Evolutionary conservation across 2,329 filamentous ascomycete species (phyloP).

Genomic region (Aspergillus chevalieri): DNA sequence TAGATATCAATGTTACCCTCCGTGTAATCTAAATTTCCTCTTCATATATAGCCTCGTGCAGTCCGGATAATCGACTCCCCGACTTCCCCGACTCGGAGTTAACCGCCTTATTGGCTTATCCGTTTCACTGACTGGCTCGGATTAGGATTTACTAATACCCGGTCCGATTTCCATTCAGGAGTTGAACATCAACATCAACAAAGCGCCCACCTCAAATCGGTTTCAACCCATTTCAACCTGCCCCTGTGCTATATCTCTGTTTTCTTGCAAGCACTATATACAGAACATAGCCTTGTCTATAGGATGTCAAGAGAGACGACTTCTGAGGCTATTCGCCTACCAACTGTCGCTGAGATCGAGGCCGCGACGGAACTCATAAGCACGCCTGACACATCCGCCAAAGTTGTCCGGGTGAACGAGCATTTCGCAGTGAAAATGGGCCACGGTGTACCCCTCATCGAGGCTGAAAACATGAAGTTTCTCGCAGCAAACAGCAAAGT

Average conservation of each 20-base stretch:
- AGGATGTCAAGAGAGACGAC: neutral
- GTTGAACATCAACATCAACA: too few species aligned
- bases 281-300: neutral
- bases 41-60: too few species aligned
- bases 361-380: constrained; percentile 11
- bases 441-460: constrained; percentile 8
- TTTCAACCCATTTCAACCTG: neutral
- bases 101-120: neutral
- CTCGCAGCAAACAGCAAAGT: constrained; percentile 13
- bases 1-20: too few species aligned
- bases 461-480: constrained; percentile 15
- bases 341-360: constrained; percentile 13
- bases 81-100: too few species aligned
- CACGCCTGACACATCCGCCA: constrained; percentile 6
- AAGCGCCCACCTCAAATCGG: too few species aligned
- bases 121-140: neutral
- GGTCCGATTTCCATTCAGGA: too few species aligned
- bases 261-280: neutral
- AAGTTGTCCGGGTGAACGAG: constrained; percentile 13
- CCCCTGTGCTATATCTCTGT: neutral
- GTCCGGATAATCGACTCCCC: too few species aligned
- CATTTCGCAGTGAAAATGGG: constrained; percentile 14
- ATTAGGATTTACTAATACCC: too few species aligned
- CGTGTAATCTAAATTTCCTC: too few species aligned
- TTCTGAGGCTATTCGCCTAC: constrained; percentile 3